phyloP scores from a whole-genome alignment of 1,139 yeast species.

The Scheffersomyces illinoinensis region DNA sequence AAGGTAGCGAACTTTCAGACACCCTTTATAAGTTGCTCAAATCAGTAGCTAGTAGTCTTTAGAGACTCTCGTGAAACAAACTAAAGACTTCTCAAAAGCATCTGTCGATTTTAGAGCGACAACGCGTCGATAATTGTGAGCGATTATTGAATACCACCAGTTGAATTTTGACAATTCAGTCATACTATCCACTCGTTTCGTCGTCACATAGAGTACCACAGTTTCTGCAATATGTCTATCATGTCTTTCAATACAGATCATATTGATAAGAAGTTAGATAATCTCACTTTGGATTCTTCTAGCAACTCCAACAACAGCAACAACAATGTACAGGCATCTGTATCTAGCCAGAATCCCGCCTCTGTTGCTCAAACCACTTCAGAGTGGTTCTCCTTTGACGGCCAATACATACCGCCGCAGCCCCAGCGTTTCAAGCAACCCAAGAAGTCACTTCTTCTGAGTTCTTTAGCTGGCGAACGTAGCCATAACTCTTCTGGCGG shows the following conservation, averaged over 20 bases:
- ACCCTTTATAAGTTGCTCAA: neutral
- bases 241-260: conserved; percentile 14
- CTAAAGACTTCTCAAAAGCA: neutral
- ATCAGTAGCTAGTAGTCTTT: too few species aligned
- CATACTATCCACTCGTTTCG: neutral
- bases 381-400: neutral
- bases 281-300: conserved; percentile 7
- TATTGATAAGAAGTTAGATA: conserved; percentile 19
- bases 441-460: conserved; percentile 26
- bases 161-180: too few species aligned
- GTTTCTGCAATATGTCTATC: neutral
- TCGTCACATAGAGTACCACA: neutral
- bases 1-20: neutral
- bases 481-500: neutral
- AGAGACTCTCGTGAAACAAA: neutral
- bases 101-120: neutral
- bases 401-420: neutral
- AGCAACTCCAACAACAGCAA: neutral
- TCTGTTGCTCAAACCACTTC: neutral
- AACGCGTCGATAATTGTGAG: neutral
- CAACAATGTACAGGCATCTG: neutral
- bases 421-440: conserved; percentile 6
- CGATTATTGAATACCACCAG: neutral
- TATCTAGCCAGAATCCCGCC: neutral
- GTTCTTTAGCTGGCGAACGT: conserved; percentile 25